Conservation (phyloP, 2,329 filamentous ascomycete species). For the Fusarium protoensiforme region DNA sequence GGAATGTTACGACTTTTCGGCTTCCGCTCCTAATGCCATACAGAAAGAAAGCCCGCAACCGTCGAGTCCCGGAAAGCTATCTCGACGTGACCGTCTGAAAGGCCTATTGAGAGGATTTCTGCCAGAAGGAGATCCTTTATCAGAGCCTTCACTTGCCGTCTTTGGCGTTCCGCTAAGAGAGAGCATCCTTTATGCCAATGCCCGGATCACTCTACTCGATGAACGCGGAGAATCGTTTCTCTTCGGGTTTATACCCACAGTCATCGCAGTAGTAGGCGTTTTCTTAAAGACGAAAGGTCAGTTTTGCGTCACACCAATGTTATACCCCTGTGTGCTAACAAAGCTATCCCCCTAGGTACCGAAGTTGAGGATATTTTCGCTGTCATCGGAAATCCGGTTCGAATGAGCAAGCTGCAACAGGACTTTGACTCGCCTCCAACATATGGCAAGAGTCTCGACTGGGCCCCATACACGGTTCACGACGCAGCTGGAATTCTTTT, state of each 20-base stretch:
- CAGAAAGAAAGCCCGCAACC: too few species aligned
- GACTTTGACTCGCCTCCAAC: background rate
- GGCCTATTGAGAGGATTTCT: background rate
- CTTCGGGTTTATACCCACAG: background rate
- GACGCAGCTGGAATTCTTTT: conserved; percentile 4
- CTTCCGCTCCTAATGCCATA: background rate
- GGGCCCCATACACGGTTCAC: background rate
- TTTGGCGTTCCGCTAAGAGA: background rate
- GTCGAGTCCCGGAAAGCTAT: background rate
- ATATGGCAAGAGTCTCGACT: background rate
- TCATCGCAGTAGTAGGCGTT: background rate
- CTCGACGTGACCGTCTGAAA: background rate
- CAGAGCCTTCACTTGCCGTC: background rate
- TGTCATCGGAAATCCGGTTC: background rate
- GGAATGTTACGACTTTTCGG: conserved; percentile 1
- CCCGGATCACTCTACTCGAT: too few species aligned
- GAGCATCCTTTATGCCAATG: too few species aligned
- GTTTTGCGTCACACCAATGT: background rate
- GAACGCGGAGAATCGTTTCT: too few species aligned
- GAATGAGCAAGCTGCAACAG: background rate
- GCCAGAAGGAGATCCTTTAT: background rate
- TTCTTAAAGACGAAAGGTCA: conserved; percentile 1
- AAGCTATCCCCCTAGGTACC: background rate
- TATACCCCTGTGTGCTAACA: background rate
- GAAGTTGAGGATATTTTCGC: background rate